phyloP scores from a whole-genome alignment of 345 rosid genomes.

The Stellera chamaejasme region DNA sequence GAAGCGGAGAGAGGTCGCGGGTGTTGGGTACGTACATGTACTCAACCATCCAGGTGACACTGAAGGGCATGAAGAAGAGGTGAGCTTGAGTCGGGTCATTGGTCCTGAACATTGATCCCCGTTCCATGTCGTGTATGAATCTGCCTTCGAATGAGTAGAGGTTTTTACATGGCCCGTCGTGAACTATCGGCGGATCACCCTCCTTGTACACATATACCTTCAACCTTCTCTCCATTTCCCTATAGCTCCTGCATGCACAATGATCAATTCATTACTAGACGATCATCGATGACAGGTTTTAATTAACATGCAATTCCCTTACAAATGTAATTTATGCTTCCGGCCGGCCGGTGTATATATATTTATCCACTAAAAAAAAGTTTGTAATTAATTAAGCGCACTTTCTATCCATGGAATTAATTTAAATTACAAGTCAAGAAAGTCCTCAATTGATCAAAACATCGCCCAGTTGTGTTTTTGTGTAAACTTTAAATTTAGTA shows the following conservation, averaged over 20 bases:
- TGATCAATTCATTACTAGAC: no score
- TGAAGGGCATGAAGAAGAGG: conserved; percentile 80
- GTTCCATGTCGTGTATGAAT: conserved; percentile 78
- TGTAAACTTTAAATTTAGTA: no score
- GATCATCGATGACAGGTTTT: background rate
- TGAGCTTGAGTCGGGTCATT: conserved; percentile 47
- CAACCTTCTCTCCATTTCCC: conserved; percentile 84
- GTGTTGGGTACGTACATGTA: conserved; percentile 42
- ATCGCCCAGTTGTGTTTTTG: no score
- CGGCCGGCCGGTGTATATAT: background rate
- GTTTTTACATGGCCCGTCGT: conserved; percentile 80
- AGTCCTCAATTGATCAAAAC: background rate
- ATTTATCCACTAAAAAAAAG: background rate
- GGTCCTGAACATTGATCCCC: conserved; percentile 40
- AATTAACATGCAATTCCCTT: background rate
- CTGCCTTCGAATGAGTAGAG: conserved; percentile 79
- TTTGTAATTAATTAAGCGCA: no score
- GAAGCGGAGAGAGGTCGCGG: conserved; percentile 33
- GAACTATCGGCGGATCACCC: conserved; percentile 72
- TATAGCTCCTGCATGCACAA: conserved; percentile 59
- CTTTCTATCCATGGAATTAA: no score
- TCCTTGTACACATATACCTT: conserved; percentile 78
- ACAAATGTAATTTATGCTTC: background rate
- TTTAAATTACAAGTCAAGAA: background rate
- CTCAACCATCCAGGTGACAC: conserved; percentile 67